These are phyloP conservation scores for Globisporangium orthogonon DNA, from an alignment of 352 stramenopile species.

Conservation along the genomic window DNA sequence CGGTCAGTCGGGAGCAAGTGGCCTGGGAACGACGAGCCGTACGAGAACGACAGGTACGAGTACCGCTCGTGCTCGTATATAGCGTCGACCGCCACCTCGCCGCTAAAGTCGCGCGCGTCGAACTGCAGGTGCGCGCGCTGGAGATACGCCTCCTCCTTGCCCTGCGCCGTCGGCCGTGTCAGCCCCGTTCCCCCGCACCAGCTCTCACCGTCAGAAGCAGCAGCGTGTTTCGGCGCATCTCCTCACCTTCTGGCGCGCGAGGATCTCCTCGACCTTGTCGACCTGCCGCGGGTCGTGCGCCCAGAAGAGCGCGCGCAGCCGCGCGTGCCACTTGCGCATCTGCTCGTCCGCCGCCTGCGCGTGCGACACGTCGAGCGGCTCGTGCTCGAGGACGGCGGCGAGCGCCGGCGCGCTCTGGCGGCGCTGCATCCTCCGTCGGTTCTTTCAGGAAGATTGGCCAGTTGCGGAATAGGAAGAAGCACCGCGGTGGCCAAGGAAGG, in stretches of 20 bases:
- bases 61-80: slow-evolving; percentile 82
- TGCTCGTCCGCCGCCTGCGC: slow-evolving; percentile 7
- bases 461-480: too few relatives aligned
- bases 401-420: slow-evolving; percentile 14
- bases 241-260: slow-evolving; percentile 31
- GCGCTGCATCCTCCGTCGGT: slow-evolving; percentile 1
- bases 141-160: slow-evolving; percentile 49
- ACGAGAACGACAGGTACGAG: slow-evolving; percentile 73
- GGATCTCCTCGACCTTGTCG: slow-evolving; percentile 50
- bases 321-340: slow-evolving; percentile 19
- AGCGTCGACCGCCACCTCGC: slow-evolving; percentile 60
- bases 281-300: slow-evolving; percentile 65
- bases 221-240: background rate
- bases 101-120: slow-evolving; percentile 63
- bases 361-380: slow-evolving; percentile 1
- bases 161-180: slow-evolving; percentile 13
- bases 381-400: slow-evolving; percentile 8
- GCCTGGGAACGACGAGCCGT: slow-evolving; percentile 56
- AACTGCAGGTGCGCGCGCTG: slow-evolving; percentile 56
- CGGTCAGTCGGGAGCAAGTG: slow-evolving; percentile 67
- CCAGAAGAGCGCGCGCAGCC: slow-evolving; percentile 66
- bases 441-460: too few relatives aligned
- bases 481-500: too few relatives aligned
- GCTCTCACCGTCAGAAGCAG: too few relatives aligned
- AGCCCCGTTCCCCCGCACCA: background rate